A percentile compares a stretch with the other conserved stretches of the same genome.
Conservation (phyloP, 805 yeast genomes). For the Grigorovia humatica region DNA sequence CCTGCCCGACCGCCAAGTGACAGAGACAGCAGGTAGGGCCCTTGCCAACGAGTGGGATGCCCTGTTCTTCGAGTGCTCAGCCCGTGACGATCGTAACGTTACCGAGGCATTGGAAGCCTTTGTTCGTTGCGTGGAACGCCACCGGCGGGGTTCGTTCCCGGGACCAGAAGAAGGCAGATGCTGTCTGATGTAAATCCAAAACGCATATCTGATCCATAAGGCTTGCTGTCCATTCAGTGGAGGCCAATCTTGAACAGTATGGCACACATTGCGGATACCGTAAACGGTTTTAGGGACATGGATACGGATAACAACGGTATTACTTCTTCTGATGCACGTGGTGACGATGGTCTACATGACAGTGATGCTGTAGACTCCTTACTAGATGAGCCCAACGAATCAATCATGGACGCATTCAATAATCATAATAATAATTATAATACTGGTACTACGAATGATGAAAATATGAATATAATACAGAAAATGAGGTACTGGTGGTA, state of each 20-base stretch:
- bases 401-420: not conserved
- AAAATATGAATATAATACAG: not conserved
- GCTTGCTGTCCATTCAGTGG: not conserved
- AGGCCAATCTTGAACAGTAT: too few relatives aligned
- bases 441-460: not conserved
- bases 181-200: not conserved
- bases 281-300: too few relatives aligned
- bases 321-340: constrained; percentile 1
- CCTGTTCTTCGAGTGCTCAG: constrained; percentile 23
- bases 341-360: constrained; percentile 9
- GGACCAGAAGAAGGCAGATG: not conserved
- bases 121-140: constrained; percentile 1
- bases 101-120: constrained; percentile 15
- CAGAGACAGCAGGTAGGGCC: constrained; percentile 1
- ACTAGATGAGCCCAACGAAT: not conserved
- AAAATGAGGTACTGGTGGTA: not conserved
- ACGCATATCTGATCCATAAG: not conserved
- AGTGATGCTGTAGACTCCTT: constrained; percentile 7
- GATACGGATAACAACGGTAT: not conserved
- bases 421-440: not conserved
- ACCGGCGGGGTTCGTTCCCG: not conserved
- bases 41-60: constrained; percentile 6
- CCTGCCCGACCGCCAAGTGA: constrained; percentile 2
- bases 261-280: too few relatives aligned
- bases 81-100: constrained; percentile 17